Evolutionary conservation across 2,329 filamentous ascomycete species (phyloP).

Genomic region (Amauroascus niger): DNA sequence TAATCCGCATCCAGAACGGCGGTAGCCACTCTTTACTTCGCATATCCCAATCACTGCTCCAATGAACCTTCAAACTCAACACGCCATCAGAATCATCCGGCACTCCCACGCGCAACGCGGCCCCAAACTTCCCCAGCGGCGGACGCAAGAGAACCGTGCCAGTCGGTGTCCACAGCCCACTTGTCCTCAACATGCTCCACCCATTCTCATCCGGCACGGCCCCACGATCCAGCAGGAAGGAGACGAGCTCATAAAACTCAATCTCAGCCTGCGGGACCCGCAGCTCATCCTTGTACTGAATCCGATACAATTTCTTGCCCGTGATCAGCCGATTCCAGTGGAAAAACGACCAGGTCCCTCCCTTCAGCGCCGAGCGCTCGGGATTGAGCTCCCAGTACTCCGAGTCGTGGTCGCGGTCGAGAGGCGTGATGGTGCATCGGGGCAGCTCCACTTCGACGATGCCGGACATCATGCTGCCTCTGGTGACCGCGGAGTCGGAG

Average conservation of each 20-base stretch:
- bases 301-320: constrained; percentile 51
- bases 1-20: constrained; percentile 46
- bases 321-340: constrained; percentile 57
- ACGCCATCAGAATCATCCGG: constrained; percentile 53
- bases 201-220: constrained; percentile 52
- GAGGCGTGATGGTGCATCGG: constrained; percentile 53
- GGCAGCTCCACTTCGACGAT: constrained; percentile 58
- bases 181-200: constrained; percentile 48
- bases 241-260: constrained; percentile 51
- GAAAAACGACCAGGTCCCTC: constrained; percentile 56
- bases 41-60: constrained; percentile 47
- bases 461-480: constrained; percentile 55
- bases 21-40: constrained; percentile 46
- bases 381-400: constrained; percentile 51
- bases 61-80: constrained; percentile 48
- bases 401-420: constrained; percentile 46
- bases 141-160: constrained; percentile 49
- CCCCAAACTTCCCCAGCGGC: constrained; percentile 41
- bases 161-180: constrained; percentile 52
- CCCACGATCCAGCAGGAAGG: constrained; percentile 54
- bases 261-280: constrained; percentile 41
- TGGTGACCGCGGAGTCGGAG: constrained; percentile 47
- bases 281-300: constrained; percentile 50
- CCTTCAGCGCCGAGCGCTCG: constrained; percentile 46
- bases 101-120: constrained; percentile 45